Conservation (phyloP, 257 asterid genomes). For the Solanum megistacrolobum region DNA sequence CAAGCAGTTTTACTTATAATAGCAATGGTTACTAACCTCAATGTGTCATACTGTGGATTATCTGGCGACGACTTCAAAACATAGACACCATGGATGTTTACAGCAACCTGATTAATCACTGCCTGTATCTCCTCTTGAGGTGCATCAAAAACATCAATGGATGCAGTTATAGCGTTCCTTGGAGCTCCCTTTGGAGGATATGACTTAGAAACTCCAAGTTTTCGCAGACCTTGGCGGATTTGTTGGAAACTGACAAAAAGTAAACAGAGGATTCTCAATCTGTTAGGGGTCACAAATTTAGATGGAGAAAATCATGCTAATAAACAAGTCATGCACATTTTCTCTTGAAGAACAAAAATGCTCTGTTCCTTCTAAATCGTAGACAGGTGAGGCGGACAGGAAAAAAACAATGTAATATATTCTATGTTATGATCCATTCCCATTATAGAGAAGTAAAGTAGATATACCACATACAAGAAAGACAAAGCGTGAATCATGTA, state of each 20-base stretch:
- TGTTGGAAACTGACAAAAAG: slow-evolving; percentile 52
- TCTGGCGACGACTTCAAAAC: slow-evolving; percentile 73
- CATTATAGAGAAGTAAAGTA: background rate
- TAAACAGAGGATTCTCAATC: background rate
- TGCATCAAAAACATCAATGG: slow-evolving; percentile 32
- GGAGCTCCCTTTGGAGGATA: slow-evolving; percentile 37
- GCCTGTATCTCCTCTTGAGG: slow-evolving; percentile 53
- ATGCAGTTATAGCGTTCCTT: slow-evolving; percentile 49
- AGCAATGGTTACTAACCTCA: slow-evolving; percentile 40
- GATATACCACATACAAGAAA: background rate
- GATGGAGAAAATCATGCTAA: background rate
- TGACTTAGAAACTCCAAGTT: slow-evolving; percentile 3
- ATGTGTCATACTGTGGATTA: slow-evolving; percentile 47
- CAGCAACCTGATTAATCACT: slow-evolving; percentile 50
- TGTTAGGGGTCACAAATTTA: background rate
- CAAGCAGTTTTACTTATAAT: background rate
- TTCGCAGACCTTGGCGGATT: slow-evolving; percentile 15
- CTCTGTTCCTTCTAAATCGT: background rate
- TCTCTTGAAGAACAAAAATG: background rate
- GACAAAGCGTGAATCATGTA: background rate
- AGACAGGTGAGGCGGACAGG: background rate
- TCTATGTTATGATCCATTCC: background rate
- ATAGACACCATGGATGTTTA: slow-evolving; percentile 67
- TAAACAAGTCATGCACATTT: background rate
- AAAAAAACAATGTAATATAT: background rate